Base-by-base conservation (phyloP, 179 eudicot species). In the Sideroxylon spinosum region DNA sequence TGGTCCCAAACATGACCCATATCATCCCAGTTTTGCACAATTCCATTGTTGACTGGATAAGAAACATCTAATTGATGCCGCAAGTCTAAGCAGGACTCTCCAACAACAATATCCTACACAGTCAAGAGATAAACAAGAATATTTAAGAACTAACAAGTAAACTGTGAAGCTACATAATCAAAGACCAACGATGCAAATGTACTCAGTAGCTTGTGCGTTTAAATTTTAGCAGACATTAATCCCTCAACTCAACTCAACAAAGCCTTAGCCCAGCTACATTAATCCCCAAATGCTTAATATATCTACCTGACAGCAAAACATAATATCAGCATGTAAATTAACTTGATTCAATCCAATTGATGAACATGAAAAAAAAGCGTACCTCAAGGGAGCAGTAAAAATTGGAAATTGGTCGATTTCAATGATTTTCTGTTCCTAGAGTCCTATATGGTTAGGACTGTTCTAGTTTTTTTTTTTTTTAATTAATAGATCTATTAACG, bases 21-120 rank as follows among this genome's bases (percentile, higher is more conserved):
- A 78, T 93, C 98, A 81, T 95, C 99, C 98, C 99, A 95, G 74
- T 95, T 92, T 85, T 95, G 99, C 71, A 95, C 89, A n/a, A 95
- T 91, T 56, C 99, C 99, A 82, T 95, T 93, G 80, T 81, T 90
- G 84, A 95, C 99, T 75, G 99, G 99, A 90, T 95, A 95, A 32
- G 99, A 90, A 73, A 95, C 65, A 78, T 95, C 99, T 50, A 95
- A 86, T 78, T 95, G 99, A 83, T 95, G 92, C 82, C 92, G 88
- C 86, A 84, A 86, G 81, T 87, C 82, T 64, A 84, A 82, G 89
- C 95, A 90, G 75, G 89, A 87, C 48, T 87, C 95, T 68, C 98
- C 98, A 64, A 94, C 98, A 85, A 94, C 88, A 80, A 84, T 89
- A 79, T 94, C 98, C 98, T 94, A 80, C 32, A 80, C 16, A 75